Evolutionary conservation across 306 rosid genomes (phyloP), one percentile per base, ranked within the genome.

Genomic region (Elaeagnus macrophylla): DNA sequence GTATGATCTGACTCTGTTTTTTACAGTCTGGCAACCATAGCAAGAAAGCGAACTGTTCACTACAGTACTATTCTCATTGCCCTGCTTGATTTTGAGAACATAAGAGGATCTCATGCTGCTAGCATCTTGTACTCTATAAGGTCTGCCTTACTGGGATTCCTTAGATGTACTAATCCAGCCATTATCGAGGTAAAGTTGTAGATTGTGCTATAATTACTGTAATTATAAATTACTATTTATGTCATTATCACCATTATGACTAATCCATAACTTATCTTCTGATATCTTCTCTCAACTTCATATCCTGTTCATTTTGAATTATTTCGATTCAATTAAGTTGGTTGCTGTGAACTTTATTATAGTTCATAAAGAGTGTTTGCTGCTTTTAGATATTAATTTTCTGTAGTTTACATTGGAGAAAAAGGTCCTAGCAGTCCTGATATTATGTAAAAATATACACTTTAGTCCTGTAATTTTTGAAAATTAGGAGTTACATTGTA

Each of bases 61-160:
- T 87, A 83, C 60, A 72, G 74, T 58, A 65, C 69, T 38, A 65
- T 91, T 81, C 74, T 91, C 41, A 71, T 79, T 36, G 75, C 83
- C 50, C 73, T 91, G 72, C 83, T 87, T 64, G 89, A 91, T 60
- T 87, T 87, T 72, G 93, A 82, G 69, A 63, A 62, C 38, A 60
- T 57, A 46, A 87, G 77, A 73, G 96, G 85, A 64, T 84, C 75
- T 62, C 99, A 91, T 71, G 69, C 72, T 75, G 73, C 93, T 47
- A 91, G 99, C 62, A 62, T 91, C 64, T 86, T 78, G 51, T 87
- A 76, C 72, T 91, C 96, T 49, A 57, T 87, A 53, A 84, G 96
- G 80, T 82, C 87, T 67, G 95, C 96, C 6, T 79, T 87, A 68
- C 70, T 91, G 81, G 99, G 95, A 58, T 91, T 91, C 82, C 83